Evolutionary conservation across 306 rosid genomes (phyloP).

Genomic region (Vigna nakashimae): DNA sequence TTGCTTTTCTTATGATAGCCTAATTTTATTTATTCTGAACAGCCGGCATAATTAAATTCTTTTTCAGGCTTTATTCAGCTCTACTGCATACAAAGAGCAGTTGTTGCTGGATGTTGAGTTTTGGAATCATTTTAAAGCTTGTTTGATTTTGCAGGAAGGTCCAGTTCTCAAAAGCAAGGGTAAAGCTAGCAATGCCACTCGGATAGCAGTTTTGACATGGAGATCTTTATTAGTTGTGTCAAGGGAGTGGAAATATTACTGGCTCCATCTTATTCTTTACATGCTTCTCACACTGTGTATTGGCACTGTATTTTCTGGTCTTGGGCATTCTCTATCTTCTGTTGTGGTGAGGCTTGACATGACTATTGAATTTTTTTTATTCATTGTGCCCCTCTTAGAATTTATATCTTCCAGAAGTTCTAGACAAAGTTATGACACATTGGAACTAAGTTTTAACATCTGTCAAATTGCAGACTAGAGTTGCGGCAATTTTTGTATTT

Average conservation of each 20-base stretch:
- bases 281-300: constrained; percentile 86
- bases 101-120: constrained; percentile 31
- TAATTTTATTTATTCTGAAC: no score
- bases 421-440: constrained; percentile 7
- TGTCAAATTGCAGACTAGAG: constrained; percentile 78
- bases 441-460: constrained; percentile 20
- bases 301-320: constrained; percentile 90
- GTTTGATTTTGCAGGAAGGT: constrained; percentile 79
- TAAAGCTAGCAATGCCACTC: constrained; percentile 75
- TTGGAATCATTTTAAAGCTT: constrained; percentile 36
- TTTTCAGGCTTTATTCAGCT: constrained; percentile 21
- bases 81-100: neutral
- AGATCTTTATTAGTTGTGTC: constrained; percentile 95
- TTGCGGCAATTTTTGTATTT: constrained; percentile 90
- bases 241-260: constrained; percentile 97
- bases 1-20: constrained; percentile 11
- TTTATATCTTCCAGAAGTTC: constrained; percentile 30
- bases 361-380: constrained; percentile 13
- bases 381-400: neutral
- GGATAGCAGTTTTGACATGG: constrained; percentile 94
- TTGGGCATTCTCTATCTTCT: constrained; percentile 96
- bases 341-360: constrained; percentile 74
- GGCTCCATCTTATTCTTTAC: constrained; percentile 96
- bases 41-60: neutral
- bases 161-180: constrained; percentile 94